Evolutionary conservation across 2,329 filamentous ascomycete species (phyloP).

Genomic region (Elsinoe fawcettii): DNA sequence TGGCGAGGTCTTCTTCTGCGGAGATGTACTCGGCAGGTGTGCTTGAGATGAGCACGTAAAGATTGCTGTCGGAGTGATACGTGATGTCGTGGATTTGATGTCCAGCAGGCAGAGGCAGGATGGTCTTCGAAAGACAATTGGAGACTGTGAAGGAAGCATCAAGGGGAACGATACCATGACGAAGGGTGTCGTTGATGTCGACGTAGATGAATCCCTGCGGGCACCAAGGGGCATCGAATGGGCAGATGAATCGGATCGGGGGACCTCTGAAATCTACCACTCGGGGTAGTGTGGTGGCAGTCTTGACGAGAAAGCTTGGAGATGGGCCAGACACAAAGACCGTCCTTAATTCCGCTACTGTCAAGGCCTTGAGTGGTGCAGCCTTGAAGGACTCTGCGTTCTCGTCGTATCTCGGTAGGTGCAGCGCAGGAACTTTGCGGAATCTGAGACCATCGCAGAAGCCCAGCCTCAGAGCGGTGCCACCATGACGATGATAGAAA

Average conservation of each 20-base stretch:
- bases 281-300: conserved; percentile 62
- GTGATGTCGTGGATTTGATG: conserved; percentile 65
- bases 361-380: conserved; percentile 51
- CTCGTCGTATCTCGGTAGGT: conserved; percentile 52
- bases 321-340: conserved; percentile 77
- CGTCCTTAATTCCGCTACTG: conserved; percentile 69
- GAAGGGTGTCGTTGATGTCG: conserved; percentile 59
- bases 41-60: conserved; percentile 71
- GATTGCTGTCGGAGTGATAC: conserved; percentile 66
- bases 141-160: conserved; percentile 64
- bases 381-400: conserved; percentile 43
- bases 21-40: conserved; percentile 65
- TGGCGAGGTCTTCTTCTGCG: conserved; percentile 76
- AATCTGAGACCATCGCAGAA: conserved; percentile 60
- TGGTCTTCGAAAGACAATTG: conserved; percentile 65
- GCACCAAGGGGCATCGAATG: conserved; percentile 69
- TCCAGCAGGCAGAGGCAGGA: conserved; percentile 48
- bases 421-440: conserved; percentile 63
- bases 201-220: conserved; percentile 77
- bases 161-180: conserved; percentile 63
- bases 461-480: conserved; percentile 28
- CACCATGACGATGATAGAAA: conserved; percentile 45
- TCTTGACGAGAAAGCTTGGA: conserved; percentile 75
- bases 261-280: conserved; percentile 60
- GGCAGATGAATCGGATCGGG: conserved; percentile 62